phyloP scores from a whole-genome alignment of 805 yeast genomes.

The Kodamaea neixiangensis region DNA sequence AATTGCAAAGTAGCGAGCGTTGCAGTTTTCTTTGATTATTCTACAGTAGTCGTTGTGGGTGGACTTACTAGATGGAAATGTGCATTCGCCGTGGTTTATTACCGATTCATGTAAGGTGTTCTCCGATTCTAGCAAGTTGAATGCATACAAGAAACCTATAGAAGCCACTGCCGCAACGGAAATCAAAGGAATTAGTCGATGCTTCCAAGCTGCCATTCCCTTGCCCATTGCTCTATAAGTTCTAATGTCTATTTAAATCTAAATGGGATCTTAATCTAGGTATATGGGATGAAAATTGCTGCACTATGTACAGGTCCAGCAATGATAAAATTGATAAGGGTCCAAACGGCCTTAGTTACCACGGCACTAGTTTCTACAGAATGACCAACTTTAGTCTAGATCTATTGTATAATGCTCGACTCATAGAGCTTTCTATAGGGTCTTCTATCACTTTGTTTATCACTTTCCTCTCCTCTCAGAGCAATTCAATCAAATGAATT shows the following conservation, averaged over 20 bases:
- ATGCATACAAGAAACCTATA: neutral
- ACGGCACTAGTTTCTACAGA: no score
- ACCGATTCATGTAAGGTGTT: neutral
- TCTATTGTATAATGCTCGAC: neutral
- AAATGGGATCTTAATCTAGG: neutral
- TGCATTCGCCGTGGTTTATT: neutral
- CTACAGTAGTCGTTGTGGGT: constrained; percentile 16
- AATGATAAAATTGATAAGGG: neutral
- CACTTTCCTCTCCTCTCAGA: neutral
- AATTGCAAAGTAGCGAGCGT: constrained; percentile 24
- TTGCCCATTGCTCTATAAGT: neutral
- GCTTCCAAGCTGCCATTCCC: neutral
- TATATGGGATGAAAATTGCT: neutral
- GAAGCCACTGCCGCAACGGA: neutral
- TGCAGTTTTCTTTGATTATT: constrained; percentile 21
- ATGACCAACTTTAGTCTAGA: neutral
- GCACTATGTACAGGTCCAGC: neutral
- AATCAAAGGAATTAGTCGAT: neutral
- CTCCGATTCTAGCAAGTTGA: neutral
- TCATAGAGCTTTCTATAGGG: neutral
- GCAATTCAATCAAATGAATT: neutral
- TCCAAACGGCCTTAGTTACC: neutral
- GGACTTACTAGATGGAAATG: neutral
- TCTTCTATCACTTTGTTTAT: no score
- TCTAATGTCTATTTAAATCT: neutral